Percentiles rank a stretch among this genome's conserved stretches.
These are phyloP conservation scores for Senna siamea DNA, from an alignment of 306 rosid genomes.

Conservation along the genomic window DNA sequence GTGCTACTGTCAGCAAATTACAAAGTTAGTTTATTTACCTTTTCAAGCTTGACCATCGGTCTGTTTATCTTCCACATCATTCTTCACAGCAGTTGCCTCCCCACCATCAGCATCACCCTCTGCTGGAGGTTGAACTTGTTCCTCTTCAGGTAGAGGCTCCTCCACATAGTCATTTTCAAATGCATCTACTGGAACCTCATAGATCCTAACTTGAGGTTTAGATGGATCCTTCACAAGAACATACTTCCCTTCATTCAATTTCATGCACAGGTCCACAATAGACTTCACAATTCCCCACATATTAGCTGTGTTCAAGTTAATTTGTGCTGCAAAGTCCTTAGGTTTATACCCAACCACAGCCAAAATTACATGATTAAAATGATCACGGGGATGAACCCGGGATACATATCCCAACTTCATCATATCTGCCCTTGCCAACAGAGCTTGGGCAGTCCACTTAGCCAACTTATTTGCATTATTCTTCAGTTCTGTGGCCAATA, in stretches of 20 bases:
- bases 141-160: conserved; percentile 93
- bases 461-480: conserved; percentile 95
- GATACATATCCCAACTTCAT: conserved; percentile 96
- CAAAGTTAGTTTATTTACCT: conserved; percentile 29
- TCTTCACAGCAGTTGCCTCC: conserved; percentile 47
- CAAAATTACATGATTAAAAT: conserved; percentile 86
- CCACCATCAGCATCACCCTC: conserved; percentile 68
- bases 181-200: conserved; percentile 86
- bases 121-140: conserved; percentile 84
- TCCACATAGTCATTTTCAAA: conserved; percentile 96
- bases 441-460: conserved; percentile 94
- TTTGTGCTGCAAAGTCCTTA: conserved; percentile 79
- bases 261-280: conserved; percentile 97
- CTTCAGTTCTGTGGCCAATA: conserved; percentile 95
- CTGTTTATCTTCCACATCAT: conserved; percentile 62
- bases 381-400: conserved; percentile 94
- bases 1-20: background rate
- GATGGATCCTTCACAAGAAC: conserved; percentile 91
- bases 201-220: conserved; percentile 94
- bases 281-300: conserved; percentile 99
- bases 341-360: conserved; percentile 93
- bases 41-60: conserved; percentile 49
- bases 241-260: conserved; percentile 88
- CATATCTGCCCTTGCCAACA: conserved; percentile 81
- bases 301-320: conserved; percentile 72